Evolutionary conservation across 352 stramenopile species (phyloP), one percentile per base, ranked within the genome.

Genomic region (Phytophthora hibernalis): DNA sequence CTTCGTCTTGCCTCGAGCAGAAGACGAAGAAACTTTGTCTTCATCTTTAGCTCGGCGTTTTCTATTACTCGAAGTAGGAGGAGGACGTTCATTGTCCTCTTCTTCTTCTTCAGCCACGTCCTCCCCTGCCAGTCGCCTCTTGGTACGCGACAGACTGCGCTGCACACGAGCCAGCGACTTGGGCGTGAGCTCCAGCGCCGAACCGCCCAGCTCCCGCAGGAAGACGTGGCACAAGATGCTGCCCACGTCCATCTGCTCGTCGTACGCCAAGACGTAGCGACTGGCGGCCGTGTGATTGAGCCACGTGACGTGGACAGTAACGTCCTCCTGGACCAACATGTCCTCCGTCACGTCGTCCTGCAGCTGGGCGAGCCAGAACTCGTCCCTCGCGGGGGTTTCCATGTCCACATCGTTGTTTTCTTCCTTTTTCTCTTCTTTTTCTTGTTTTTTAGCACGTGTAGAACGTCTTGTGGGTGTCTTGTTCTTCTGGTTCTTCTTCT

Each of bases 161-260:
- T 84, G 61, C 31, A 89, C 83, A 1, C 83, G 64, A 12, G 67
- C 66, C 18, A 92, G 44, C 28, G 84, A 91, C 70, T 90, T 91
- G 61, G 74, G 42, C 28, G 84, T 92, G 54, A 91, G 69, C 56
- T 92, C 80, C 11, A 90, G 51, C 33, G 68, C 43, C 5, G 59
- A 60, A 24, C 76, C 70, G 1, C 55, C 61, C 24, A 78, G 58
- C 55, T 92, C 84, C 6, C 68, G 49, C 51, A 92, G 57, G 26
- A 77, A 90, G 3, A 93, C 80, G 52, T 92, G 82, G 40, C 86
- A 94, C 56, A 94, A 45, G 47, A 94, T 94, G 20, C 79, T 81
- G 33, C 80, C 68, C 9, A 92, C 83, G 30, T 82, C 74, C 18
- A 91, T 67, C 21, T 75, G 59, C 43, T 94, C 86, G 66, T 93